Percentiles rank a stretch among this genome's conserved stretches.
Evolutionary conservation across 1,284 basidiomycete species (phyloP).

Genomic region (Apiotrichum sp.): DNA sequence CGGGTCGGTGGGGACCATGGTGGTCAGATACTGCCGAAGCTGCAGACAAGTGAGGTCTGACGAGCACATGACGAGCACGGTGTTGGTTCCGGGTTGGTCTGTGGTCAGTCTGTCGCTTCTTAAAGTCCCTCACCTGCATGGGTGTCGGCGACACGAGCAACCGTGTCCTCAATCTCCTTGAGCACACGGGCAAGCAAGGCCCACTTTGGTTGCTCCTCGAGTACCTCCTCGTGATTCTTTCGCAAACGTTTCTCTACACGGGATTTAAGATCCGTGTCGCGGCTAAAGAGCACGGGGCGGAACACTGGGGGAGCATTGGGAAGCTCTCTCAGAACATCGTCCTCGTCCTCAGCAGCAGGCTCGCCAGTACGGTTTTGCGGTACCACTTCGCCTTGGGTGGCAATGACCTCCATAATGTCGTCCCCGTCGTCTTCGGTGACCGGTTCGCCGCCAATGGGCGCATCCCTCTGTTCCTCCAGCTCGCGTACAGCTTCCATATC

Average conservation of each 20-base stretch:
- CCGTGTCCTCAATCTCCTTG: slow-evolving; percentile 86
- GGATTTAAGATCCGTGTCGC: slow-evolving; percentile 27
- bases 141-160: slow-evolving; percentile 45
- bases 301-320: slow-evolving; percentile 32
- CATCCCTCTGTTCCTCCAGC: slow-evolving; percentile 19
- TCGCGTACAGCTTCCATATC: slow-evolving; percentile 40
- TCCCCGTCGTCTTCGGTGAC: slow-evolving; percentile 30
- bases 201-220: slow-evolving; percentile 98
- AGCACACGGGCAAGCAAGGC: slow-evolving; percentile 73
- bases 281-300: slow-evolving; percentile 28
- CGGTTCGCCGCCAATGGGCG: slow-evolving; percentile 8
- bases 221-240: slow-evolving; percentile 70
- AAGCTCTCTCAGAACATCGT: slow-evolving; percentile 62
- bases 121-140: slow-evolving; percentile 31
- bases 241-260: slow-evolving; percentile 59
- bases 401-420: slow-evolving; percentile 40
- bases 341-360: slow-evolving; percentile 52
- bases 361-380: slow-evolving; percentile 13
- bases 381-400: slow-evolving; percentile 37
- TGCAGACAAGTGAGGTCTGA: slow-evolving; percentile 68
- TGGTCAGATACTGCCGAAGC: slow-evolving; percentile 69
- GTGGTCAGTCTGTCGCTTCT: neutral
- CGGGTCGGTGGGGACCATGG: slow-evolving; percentile 57
- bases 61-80: slow-evolving; percentile 81
- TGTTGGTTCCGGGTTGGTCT: slow-evolving; percentile 63